Evolutionary conservation across 805 yeast species (phyloP).

Genomic region (Suhomyces emberorum): DNA sequence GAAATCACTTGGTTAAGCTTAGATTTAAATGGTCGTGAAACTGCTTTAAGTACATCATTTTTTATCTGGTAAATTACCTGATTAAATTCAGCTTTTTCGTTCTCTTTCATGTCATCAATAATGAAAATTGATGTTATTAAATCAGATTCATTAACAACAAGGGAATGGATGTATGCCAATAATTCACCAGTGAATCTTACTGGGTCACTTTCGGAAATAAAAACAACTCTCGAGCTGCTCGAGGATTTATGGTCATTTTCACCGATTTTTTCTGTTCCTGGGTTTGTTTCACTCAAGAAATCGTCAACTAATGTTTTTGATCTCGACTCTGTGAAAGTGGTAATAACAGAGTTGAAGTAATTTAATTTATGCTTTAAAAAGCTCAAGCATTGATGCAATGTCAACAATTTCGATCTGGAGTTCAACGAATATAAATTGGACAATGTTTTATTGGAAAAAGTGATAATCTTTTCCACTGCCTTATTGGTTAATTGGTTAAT

Average conservation of each 20-base stretch:
- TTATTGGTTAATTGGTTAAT: slow-evolving; percentile 49
- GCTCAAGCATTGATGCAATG: slow-evolving; percentile 30
- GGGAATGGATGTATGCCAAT: slow-evolving; percentile 81
- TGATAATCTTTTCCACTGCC: slow-evolving; percentile 27
- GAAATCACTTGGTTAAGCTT: slow-evolving; percentile 67
- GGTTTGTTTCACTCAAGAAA: slow-evolving; percentile 42
- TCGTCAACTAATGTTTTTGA: slow-evolving; percentile 63
- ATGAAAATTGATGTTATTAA: slow-evolving; percentile 59
- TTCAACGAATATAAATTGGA: slow-evolving; percentile 27
- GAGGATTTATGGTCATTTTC: slow-evolving; percentile 1
- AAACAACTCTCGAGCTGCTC: slow-evolving; percentile 44
- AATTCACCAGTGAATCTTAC: slow-evolving; percentile 81
- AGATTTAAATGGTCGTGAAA: slow-evolving; percentile 59
- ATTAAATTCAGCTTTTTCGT: slow-evolving; percentile 28
- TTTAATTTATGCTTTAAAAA: slow-evolving; percentile 39
- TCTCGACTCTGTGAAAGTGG: slow-evolving; percentile 65
- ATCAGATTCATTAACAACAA: slow-evolving; percentile 85
- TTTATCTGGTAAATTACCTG: slow-evolving; percentile 34
- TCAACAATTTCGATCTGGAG: slow-evolving; percentile 20
- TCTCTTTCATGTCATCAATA: slow-evolving; percentile 17
- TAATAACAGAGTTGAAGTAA: slow-evolving; percentile 56
- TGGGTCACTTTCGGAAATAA: slow-evolving; percentile 74
- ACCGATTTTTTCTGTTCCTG: neutral
- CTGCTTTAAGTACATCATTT: slow-evolving; percentile 48
- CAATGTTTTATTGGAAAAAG: slow-evolving; percentile 32